Conservation (phyloP, 495 filamentous ascomycete genomes). For the Entonaema liquescens region DNA sequence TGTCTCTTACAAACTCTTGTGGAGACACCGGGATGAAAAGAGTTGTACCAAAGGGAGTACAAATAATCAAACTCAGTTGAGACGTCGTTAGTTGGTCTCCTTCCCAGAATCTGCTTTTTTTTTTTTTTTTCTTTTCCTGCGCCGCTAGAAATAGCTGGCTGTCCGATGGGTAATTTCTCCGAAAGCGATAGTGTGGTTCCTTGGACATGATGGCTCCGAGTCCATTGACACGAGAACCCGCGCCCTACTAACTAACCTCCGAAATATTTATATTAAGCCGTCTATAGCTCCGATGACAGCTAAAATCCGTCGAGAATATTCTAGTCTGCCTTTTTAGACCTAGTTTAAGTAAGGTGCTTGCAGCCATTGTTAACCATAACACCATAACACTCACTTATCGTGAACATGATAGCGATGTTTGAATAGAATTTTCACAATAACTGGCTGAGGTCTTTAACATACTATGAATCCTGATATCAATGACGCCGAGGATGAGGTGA, state of each 20-base stretch:
- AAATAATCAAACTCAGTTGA: neutral
- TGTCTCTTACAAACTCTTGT: neutral
- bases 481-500: neutral
- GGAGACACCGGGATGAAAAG: neutral
- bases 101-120: constrained; percentile 2
- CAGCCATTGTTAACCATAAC: too few species aligned
- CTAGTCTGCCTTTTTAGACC: neutral
- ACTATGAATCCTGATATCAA: neutral
- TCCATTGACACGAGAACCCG: neutral
- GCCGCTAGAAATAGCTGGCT: constrained; percentile 7
- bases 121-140: too few species aligned
- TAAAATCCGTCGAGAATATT: constrained; percentile 18
- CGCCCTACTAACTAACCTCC: neutral
- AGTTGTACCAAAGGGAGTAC: neutral
- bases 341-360: neutral
- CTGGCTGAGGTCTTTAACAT: neutral
- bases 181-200: neutral
- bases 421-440: neutral
- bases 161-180: constrained; percentile 11
- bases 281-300: constrained; percentile 4
- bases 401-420: neutral
- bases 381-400: too few species aligned
- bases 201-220: neutral
- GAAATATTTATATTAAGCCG: constrained; percentile 1
- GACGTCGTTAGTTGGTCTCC: neutral